Evolutionary conservation across 768 basidiomycete species (phyloP).

Genomic region (Trametes elegans): DNA sequence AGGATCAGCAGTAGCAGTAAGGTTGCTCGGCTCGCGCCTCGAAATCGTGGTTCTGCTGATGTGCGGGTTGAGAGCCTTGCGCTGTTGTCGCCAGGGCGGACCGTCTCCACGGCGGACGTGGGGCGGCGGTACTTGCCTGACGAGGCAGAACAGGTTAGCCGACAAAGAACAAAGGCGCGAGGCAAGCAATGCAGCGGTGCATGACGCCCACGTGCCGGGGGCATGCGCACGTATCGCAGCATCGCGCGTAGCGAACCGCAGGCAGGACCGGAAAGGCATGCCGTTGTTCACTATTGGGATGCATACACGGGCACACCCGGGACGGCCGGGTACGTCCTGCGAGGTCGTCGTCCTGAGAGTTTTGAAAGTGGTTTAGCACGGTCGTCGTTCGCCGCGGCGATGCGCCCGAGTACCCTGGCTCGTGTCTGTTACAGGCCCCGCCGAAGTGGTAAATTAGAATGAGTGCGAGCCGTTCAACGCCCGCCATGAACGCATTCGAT

Average conservation of each 20-base stretch:
- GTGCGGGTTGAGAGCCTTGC: neutral
- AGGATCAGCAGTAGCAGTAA: conserved; percentile 13
- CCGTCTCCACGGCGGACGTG: no score
- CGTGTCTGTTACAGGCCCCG: conserved; percentile 3
- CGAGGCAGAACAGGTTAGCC: neutral
- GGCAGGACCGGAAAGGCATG: neutral
- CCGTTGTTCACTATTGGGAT: neutral
- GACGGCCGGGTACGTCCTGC: neutral
- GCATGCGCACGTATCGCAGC: conserved; percentile 8
- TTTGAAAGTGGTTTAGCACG: conserved; percentile 6
- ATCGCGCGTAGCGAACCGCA: conserved; percentile 7
- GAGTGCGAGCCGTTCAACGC: conserved; percentile 12
- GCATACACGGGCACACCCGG: neutral
- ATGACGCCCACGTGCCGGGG: conserved; percentile 11
- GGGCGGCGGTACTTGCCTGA: no score
- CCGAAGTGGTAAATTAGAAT: conserved; percentile 11
- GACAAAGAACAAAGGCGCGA: conserved; percentile 9
- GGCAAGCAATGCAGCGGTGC: neutral
- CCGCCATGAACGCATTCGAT: conserved; percentile 5
- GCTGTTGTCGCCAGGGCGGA: neutral
- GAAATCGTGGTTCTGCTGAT: neutral
- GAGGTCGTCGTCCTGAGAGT: neutral
- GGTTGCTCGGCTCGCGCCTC: conserved; percentile 4
- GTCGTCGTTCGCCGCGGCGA: conserved; percentile 13
- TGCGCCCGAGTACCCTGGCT: conserved; percentile 13